Conservation (phyloP, 192 early-diverging fungal genomes). For the Lobosporangium transversale region DNA sequence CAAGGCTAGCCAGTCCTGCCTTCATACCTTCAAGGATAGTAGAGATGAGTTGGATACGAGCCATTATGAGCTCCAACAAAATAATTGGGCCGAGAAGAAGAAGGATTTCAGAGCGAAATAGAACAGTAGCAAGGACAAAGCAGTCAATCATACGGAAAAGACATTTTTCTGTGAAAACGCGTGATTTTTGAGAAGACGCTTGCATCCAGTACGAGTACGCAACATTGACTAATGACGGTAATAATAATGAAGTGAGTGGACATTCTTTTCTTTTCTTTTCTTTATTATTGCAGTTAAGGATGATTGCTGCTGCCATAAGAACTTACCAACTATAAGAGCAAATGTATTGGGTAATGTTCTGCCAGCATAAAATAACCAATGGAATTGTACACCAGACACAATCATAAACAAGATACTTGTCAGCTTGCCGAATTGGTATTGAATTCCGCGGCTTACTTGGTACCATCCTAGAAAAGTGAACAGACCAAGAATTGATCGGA, state of each 20-base stretch:
- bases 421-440: constrained; percentile 64
- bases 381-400: constrained; percentile 80
- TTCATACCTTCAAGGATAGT: constrained; percentile 29
- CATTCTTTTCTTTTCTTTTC: no score
- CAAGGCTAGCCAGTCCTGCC: constrained; percentile 36
- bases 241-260: no score
- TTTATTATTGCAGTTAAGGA: background rate
- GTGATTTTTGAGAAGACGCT: constrained; percentile 17
- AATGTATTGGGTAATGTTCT: constrained; percentile 90
- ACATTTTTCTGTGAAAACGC: constrained; percentile 8
- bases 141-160: constrained; percentile 58
- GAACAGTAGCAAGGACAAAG: constrained; percentile 52
- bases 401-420: constrained; percentile 62
- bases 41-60: constrained; percentile 23
- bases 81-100: constrained; percentile 56
- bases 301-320: background rate
- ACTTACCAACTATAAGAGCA: constrained; percentile 72
- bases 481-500: constrained; percentile 63
- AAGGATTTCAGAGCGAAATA: constrained; percentile 67
- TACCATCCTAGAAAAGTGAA: constrained; percentile 60
- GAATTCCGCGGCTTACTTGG: constrained; percentile 62
- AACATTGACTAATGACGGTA: constrained; percentile 34
- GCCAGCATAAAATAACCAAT: constrained; percentile 88
- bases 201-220: constrained; percentile 56
- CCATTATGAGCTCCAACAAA: constrained; percentile 43